Evolutionary conservation across 768 basidiomycete genomes (phyloP).

Genomic region (Trametes punicea): DNA sequence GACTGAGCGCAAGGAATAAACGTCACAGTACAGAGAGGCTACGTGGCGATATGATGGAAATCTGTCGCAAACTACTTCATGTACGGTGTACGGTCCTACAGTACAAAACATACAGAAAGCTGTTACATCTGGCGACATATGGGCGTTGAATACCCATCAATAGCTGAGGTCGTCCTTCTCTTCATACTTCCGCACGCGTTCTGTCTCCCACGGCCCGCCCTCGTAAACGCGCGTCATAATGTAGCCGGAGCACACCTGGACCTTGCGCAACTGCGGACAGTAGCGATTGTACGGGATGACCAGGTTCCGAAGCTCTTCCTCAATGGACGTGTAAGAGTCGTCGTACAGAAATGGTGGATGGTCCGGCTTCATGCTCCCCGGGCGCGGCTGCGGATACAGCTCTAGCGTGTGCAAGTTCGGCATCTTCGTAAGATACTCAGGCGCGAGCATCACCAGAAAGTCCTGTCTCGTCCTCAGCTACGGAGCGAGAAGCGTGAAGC

Average conservation of each 20-base stretch:
- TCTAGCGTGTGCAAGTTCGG: conserved; percentile 37
- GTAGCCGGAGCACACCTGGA: conserved; percentile 40
- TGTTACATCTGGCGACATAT: background rate
- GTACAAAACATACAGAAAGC: too few species aligned
- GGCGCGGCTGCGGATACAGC: conserved; percentile 30
- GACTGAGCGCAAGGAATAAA: too few species aligned
- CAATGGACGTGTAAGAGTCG: conserved; percentile 20
- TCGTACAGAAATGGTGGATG: conserved; percentile 22
- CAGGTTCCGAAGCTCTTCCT: conserved; percentile 34
- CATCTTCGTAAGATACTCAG: conserved; percentile 39
- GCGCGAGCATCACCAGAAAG: conserved; percentile 40
- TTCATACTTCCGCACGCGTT: background rate
- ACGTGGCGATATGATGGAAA: too few species aligned
- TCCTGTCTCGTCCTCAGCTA: conserved; percentile 28
- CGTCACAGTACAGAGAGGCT: too few species aligned
- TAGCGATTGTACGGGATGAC: conserved; percentile 44
- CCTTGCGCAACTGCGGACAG: conserved; percentile 37
- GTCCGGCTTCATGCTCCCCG: background rate
- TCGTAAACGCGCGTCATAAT: conserved; percentile 38
- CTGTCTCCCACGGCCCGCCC: conserved; percentile 34
- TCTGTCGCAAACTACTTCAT: too few species aligned
- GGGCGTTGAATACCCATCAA: background rate
- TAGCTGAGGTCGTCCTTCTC: conserved; percentile 13
- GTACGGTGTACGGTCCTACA: too few species aligned
- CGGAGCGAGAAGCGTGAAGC: background rate